Percentiles rank a stretch among this genome's conserved stretches.
phyloP scores from a whole-genome alignment of 805 yeast genomes.

The Sugiyamaella valdiviana region DNA sequence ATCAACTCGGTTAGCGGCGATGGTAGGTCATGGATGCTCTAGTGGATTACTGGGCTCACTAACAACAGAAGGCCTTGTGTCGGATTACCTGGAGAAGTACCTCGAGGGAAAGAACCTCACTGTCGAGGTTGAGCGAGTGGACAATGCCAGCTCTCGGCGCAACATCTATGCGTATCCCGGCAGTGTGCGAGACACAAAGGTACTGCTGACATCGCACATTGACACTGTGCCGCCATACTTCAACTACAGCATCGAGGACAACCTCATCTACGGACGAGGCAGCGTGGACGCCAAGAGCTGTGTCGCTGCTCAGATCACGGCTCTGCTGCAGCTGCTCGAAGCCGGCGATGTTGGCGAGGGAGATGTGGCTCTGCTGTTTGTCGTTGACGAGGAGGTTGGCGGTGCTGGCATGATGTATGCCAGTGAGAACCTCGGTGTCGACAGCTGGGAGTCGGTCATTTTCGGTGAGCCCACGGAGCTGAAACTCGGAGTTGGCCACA shows the following conservation, averaged over 20 bases:
- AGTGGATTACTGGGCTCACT: conserved; percentile 1
- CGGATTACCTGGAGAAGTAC: conserved; percentile 36
- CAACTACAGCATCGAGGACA: conserved; percentile 41
- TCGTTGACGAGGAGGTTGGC: conserved; percentile 65
- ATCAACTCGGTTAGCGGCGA: conserved; percentile 34
- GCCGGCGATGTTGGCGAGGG: conserved; percentile 45
- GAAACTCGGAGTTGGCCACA: conserved; percentile 64
- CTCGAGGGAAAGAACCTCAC: conserved; percentile 43
- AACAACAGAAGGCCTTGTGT: conserved; percentile 29
- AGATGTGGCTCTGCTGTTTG: conserved; percentile 53
- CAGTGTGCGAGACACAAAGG: conserved; percentile 38
- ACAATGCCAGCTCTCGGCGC: conserved; percentile 32
- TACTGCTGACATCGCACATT: conserved; percentile 56
- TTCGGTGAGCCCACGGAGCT: conserved; percentile 75
- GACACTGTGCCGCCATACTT: conserved; percentile 69
- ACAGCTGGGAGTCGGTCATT: conserved; percentile 52
- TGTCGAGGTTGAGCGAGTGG: conserved; percentile 41
- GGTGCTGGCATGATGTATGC: conserved; percentile 58
- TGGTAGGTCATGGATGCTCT: conserved; percentile 22
- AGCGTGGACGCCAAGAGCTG: conserved; percentile 67
- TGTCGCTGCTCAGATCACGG: conserved; percentile 54
- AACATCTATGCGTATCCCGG: conserved; percentile 57
- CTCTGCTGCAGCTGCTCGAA: conserved; percentile 43
- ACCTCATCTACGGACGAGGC: conserved; percentile 56
- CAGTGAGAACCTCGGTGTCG: conserved; percentile 33